These are phyloP conservation scores for Nannochloris sp. DNA, from an alignment of 139 green algal species.

Conservation along the genomic window DNA sequence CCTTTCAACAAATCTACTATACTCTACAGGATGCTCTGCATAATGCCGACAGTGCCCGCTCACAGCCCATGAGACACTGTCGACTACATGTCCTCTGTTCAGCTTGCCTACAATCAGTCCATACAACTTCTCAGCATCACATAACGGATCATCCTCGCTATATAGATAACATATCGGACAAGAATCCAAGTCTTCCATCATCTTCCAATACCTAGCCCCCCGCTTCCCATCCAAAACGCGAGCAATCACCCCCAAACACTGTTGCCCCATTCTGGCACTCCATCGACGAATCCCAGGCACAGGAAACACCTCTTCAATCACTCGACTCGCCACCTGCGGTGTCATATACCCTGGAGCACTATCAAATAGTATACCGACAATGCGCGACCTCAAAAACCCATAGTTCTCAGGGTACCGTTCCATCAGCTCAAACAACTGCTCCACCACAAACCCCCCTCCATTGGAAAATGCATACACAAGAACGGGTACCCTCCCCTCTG, in stretches of 20 bases:
- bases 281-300: neutral
- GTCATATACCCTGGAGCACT: constrained; percentile 13
- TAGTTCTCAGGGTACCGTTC: neutral
- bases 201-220: constrained; percentile 2
- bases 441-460: constrained; percentile 16
- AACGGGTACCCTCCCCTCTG: neutral
- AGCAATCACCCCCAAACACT: neutral
- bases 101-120: constrained; percentile 8
- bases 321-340: neutral
- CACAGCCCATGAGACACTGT: constrained; percentile 9
- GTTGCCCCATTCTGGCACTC: neutral
- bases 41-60: constrained; percentile 15
- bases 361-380: constrained; percentile 13
- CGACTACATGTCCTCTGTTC: neutral
- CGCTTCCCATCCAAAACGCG: neutral
- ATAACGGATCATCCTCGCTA: constrained; percentile 21
- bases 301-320: neutral
- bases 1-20: neutral
- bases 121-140: constrained; percentile 18
- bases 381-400: neutral
- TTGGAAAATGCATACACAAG: constrained; percentile 25
- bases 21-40: constrained; percentile 16
- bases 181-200: constrained; percentile 18
- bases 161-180: constrained; percentile 17
- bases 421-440: constrained; percentile 13